Evolutionary conservation across 441 rosid species (phyloP).

Genomic region (Populus hybrid): DNA sequence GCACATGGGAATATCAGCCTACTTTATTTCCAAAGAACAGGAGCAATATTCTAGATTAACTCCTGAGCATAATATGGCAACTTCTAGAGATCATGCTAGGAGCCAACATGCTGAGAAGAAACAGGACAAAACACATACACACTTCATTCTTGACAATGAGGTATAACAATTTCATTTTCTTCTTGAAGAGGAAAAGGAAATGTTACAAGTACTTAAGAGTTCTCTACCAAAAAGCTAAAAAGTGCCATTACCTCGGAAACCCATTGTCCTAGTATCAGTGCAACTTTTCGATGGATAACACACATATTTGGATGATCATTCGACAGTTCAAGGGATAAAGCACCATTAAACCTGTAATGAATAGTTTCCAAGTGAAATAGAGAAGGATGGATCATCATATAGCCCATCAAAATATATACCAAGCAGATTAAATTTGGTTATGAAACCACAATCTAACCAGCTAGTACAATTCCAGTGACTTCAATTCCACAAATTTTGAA

Average conservation of each 20-base stretch:
- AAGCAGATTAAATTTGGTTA: neutral
- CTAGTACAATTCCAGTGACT: neutral
- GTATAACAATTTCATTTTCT: neutral
- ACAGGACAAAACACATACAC: neutral
- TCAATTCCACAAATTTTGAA: neutral
- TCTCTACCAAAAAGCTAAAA: constrained; percentile 9
- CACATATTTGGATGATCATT: constrained; percentile 91
- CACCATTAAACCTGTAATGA: constrained; percentile 86
- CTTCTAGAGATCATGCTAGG: neutral
- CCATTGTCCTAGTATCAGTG: constrained; percentile 97
- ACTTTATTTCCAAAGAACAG: neutral
- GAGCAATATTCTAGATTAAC: neutral
- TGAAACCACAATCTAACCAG: neutral
- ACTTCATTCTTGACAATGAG: neutral
- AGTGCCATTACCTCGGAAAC: constrained; percentile 82
- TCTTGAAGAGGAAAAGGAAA: neutral
- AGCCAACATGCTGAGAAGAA: neutral
- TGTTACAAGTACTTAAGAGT: neutral
- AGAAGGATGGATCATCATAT: neutral
- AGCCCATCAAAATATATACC: neutral
- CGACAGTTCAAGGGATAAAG: constrained; percentile 86
- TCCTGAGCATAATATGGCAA: neutral
- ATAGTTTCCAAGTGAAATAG: neutral
- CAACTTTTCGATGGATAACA: constrained; percentile 94
- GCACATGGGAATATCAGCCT: neutral